These are phyloP conservation scores for Rhizopus microsporus DNA, from an alignment of 371 early-diverging fungal species.

Conservation along the genomic window DNA sequence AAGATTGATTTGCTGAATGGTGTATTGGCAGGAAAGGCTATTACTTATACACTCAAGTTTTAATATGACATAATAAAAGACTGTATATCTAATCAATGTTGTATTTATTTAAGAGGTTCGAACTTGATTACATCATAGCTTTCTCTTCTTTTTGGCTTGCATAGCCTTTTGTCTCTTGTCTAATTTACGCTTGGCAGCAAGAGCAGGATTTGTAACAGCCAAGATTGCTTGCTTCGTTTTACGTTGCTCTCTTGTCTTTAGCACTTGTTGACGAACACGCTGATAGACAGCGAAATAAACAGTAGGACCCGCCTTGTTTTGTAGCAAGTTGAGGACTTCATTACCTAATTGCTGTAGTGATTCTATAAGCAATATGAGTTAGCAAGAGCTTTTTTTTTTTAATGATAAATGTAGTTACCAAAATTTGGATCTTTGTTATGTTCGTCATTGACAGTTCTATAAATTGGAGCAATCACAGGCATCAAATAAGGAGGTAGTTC, in stretches of 20 bases:
- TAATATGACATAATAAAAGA: background rate
- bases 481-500: constrained; percentile 66
- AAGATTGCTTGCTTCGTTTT: constrained; percentile 60
- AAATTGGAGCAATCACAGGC: constrained; percentile 78
- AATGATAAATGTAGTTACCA: constrained; percentile 38
- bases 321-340: constrained; percentile 79
- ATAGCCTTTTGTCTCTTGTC: constrained; percentile 34
- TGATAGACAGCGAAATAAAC: constrained; percentile 74
- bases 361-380: constrained; percentile 41
- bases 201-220: constrained; percentile 32
- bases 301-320: constrained; percentile 78
- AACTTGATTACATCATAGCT: too few species aligned
- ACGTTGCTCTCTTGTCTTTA: constrained; percentile 33
- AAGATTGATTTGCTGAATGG: constrained; percentile 17
- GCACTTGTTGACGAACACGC: constrained; percentile 68
- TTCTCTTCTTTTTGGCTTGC: constrained; percentile 22
- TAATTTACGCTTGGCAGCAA: constrained; percentile 38
- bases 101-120: background rate
- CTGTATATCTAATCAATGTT: background rate
- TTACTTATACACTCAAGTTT: constrained; percentile 10
- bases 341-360: constrained; percentile 75
- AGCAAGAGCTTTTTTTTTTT: too few species aligned
- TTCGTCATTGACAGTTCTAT: constrained; percentile 78
- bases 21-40: constrained; percentile 10
- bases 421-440: constrained; percentile 61